phyloP scores from a whole-genome alignment of 1,284 basidiomycete genomes.

The Inonotus obliquus region DNA sequence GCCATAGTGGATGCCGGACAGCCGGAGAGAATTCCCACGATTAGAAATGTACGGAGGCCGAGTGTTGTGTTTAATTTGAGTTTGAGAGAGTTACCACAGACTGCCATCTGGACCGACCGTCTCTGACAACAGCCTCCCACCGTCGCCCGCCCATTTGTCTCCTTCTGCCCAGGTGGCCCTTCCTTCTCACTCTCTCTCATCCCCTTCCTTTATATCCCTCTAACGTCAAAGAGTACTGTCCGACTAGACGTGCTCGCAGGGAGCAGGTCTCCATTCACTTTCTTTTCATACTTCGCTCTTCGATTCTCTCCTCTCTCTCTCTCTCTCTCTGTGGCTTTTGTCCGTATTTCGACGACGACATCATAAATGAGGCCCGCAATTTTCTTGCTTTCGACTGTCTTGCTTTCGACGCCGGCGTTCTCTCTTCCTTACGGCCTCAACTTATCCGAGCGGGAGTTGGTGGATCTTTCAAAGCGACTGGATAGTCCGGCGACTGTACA shows the following conservation, averaged over 20 bases:
- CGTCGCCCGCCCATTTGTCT: slow-evolving; percentile 24
- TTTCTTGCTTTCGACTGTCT: slow-evolving; percentile 8
- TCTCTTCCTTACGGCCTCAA: slow-evolving; percentile 7
- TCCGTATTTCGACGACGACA: not conserved
- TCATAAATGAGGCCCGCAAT: slow-evolving; percentile 27
- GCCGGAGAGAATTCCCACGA: slow-evolving; percentile 8
- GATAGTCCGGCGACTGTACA: slow-evolving; percentile 14
- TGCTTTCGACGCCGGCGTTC: slow-evolving; percentile 5
- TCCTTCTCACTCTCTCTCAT: slow-evolving; percentile 35
- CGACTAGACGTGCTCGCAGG: slow-evolving; percentile 40
- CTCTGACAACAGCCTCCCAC: not conserved
- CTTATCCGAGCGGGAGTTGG: not conserved
- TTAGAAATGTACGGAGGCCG: not conserved
- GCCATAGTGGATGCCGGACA: not conserved
- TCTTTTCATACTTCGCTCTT: slow-evolving; percentile 15
- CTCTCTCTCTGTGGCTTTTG: slow-evolving; percentile 28
- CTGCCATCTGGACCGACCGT: not conserved
- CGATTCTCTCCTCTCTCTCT: slow-evolving; percentile 19
- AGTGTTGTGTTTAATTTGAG: not conserved
- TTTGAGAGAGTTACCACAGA: not conserved
- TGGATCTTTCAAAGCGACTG: slow-evolving; percentile 11
- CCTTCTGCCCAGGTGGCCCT: slow-evolving; percentile 47
- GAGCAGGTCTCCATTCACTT: slow-evolving; percentile 46
- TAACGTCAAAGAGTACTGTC: slow-evolving; percentile 18
- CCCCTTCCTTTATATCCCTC: slow-evolving; percentile 30